Conservation (phyloP, 1,284 basidiomycete genomes). For the Pascua sp. region DNA sequence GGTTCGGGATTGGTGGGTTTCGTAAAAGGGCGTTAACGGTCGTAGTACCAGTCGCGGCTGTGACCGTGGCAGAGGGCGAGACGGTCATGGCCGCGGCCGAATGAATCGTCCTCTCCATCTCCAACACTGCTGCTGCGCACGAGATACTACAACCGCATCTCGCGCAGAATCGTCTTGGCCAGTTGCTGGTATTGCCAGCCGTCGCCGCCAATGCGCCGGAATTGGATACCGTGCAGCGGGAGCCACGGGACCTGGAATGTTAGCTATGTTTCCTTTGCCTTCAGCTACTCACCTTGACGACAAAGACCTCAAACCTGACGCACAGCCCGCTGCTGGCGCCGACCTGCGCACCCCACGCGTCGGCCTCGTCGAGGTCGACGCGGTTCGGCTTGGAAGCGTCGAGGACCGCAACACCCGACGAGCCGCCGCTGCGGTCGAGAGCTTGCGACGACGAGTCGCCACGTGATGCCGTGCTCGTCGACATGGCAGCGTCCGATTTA, state of each 20-base stretch:
- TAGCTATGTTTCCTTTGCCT: not conserved
- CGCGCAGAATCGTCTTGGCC: constrained; percentile 85
- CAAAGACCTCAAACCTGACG: constrained; percentile 89
- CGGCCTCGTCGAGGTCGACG: constrained; percentile 63
- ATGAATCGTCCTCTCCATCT: too few species aligned
- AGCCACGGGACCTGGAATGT: constrained; percentile 78
- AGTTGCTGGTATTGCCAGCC: constrained; percentile 98
- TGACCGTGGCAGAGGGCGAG: too few species aligned
- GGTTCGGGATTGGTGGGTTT: too few species aligned
- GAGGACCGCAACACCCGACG: constrained; percentile 15
- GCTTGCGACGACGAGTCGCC: constrained; percentile 11
- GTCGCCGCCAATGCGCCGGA: constrained; percentile 84
- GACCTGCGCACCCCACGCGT: constrained; percentile 30
- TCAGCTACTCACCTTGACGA: constrained; percentile 71
- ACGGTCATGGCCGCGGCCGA: too few species aligned
- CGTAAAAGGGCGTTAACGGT: too few species aligned
- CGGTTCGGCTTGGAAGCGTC: constrained; percentile 5
- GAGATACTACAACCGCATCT: constrained; percentile 72
- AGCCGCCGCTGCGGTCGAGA: constrained; percentile 9
- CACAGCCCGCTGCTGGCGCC: constrained; percentile 63
- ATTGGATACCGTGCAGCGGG: constrained; percentile 92
- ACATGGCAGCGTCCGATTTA: not conserved
- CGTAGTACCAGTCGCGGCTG: too few species aligned
- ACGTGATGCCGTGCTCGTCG: not conserved
- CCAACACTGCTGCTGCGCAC: not conserved